Base-by-base conservation (phyloP, 2,329 filamentous ascomycete species). In the Alternaria dauci region DNA sequence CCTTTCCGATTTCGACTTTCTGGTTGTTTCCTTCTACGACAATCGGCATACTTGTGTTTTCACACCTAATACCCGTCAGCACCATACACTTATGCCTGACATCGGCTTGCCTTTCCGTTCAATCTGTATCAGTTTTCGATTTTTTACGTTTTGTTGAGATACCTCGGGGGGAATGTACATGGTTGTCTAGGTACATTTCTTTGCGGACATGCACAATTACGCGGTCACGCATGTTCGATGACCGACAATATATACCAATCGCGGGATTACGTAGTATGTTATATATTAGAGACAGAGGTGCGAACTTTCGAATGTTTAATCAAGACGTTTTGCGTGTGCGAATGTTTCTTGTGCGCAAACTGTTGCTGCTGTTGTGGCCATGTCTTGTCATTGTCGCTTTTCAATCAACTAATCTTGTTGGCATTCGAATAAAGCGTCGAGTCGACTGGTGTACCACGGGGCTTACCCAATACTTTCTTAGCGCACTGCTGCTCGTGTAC, bases 1-100 rank as follows among this genome's bases (percentile, higher is more conserved):
- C 74, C 74, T 54, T 62, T 70, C 59, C 72, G 69, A 56, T 61
- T 44, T 46, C 42, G 47, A 52, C 44, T 70, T 69, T 52, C 60
- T 70, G 58, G 63, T 62, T 60, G 67, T 66, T 44, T 36, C 18
- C 48, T 53, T 54, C 51, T 36, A 47, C 42, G 55, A 58, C 55
- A 54, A 34, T 54, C 41, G 41, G 39, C 55, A 43, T 30, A 53
- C 28, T 66, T 41, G 46, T 54, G 50, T 34, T 54, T 41, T 46
- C 28, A 62, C 61, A 64, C 48, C 52, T 70, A 74, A 74, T 72
- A 71, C 71, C 70, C 71, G 58, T 69, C 60, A 61, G 61, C 42
- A 50, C 42, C 28, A 23, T 39, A 46, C 28, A 44, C 9, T 42
- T 53, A 55, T 41, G 46, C 30, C 51, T 56, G 57, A 43, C 53